Percentiles rank a stretch among this genome's conserved stretches.
Conservation (phyloP, 441 rosid genomes). For the Adansonia grandidieri region DNA sequence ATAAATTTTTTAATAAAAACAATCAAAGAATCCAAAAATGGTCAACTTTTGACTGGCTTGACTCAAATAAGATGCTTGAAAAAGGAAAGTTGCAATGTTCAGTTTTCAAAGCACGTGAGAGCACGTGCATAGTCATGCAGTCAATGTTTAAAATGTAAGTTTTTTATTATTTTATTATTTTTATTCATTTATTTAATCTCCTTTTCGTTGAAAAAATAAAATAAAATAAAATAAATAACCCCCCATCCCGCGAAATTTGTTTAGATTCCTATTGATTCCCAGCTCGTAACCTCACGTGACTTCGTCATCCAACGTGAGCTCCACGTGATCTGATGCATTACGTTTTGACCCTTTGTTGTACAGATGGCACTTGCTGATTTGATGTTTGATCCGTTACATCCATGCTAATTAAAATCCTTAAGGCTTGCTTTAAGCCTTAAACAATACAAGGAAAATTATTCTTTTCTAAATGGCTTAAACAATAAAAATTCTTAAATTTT, state of each 20-base stretch:
- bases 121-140: conserved; percentile 34
- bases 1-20: neutral
- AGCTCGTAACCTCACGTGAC: neutral
- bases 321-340: conserved; percentile 1
- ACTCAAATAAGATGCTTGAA: neutral
- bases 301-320: neutral
- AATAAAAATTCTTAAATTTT: too few relatives aligned
- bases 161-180: neutral
- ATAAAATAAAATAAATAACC: neutral
- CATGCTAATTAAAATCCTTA: neutral
- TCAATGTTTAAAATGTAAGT: neutral
- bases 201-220: neutral
- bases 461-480: too few relatives aligned
- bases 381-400: neutral
- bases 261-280: neutral
- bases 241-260: neutral
- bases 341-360: neutral
- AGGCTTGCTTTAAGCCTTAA: too few relatives aligned
- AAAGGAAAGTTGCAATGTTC: conserved; percentile 3
- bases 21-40: neutral
- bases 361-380: neutral
- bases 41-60: conserved; percentile 18
- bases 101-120: conserved; percentile 39
- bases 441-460: too few relatives aligned
- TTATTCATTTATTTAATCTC: neutral